Base-by-base conservation (phyloP, 2,329 filamentous ascomycete species). In the Geoglossum cookeanum region DNA sequence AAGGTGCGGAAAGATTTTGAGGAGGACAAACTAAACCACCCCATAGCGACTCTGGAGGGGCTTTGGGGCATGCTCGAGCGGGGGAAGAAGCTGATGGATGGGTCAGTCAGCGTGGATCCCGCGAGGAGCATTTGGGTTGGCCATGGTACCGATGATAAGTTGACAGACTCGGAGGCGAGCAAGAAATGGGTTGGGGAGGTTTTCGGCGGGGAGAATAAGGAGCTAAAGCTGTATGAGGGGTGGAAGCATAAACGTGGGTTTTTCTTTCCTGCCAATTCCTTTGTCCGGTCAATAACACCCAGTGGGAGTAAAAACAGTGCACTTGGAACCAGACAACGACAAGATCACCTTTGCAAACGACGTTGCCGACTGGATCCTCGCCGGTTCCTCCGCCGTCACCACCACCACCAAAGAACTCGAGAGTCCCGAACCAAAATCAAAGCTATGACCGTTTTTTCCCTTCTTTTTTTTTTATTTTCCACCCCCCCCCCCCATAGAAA, bases 31-130 rank as follows among this genome's bases (percentile, higher is more conserved):
- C 73, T 95, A 56, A 81, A 83, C 68, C 89, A 95, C 70, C 78
- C 91, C 68, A 91, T 81, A 1, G 90, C 88, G 39, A 95, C 90
- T 5, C 74, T 94, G n/a, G 83, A 90, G 68, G 86, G 86, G 0
- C 68, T 95, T 37, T 78, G 84, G 0, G 83, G 79, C 0, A 76
- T 95, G 77, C 71, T 96, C 61, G 87, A 94, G 67, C 78, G 90
- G 30, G 83, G 83, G 1, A 71, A 71, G 4, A 74, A 74, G 56
- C 70, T 94, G 60, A 71, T 78, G 4, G 70, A 68, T 4, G 84
- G 82, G 2, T 75, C 72, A 55, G 69, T 80, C 33, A 70, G 66
- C 60, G 63, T 72, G 62, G 60, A 53, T 56, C 60, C 60, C 58
- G 39, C 63, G 64, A 3, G 67, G 67, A 77, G 79, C 55, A 66